phyloP scores from a whole-genome alignment of 2,329 filamentous ascomycete species.

The Paecilomyces sp. region DNA sequence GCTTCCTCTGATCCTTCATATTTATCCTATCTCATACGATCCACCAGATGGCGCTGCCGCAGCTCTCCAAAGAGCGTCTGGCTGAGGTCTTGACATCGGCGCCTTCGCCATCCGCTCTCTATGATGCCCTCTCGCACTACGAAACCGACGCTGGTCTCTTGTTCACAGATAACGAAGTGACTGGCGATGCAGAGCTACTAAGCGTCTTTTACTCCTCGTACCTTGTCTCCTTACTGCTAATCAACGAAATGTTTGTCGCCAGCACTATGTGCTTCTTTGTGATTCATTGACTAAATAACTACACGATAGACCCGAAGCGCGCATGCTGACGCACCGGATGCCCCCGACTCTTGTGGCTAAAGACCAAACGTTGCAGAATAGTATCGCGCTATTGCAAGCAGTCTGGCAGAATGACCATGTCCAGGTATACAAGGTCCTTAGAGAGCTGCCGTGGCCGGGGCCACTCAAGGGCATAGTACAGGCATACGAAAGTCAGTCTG shows the following conservation, averaged over 20 bases:
- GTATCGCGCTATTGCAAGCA: slow-evolving; percentile 27
- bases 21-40: background rate
- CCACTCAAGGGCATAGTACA: slow-evolving; percentile 21
- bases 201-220: slow-evolving; percentile 33
- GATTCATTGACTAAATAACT: slow-evolving; percentile 2
- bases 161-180: slow-evolving; percentile 12
- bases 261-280: slow-evolving; percentile 8
- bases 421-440: slow-evolving; percentile 27
- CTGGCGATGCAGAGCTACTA: slow-evolving; percentile 20
- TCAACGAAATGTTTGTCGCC: slow-evolving; percentile 26
- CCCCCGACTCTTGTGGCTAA: slow-evolving; percentile 20
- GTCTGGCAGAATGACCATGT: slow-evolving; percentile 31
- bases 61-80: slow-evolving; percentile 24
- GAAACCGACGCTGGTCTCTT: slow-evolving; percentile 27
- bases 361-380: slow-evolving; percentile 27
- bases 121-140: slow-evolving; percentile 25
- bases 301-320: slow-evolving; percentile 29
- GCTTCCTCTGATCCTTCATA: background rate
- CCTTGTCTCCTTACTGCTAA: slow-evolving; percentile 32
- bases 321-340: slow-evolving; percentile 29
- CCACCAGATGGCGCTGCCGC: slow-evolving; percentile 20
- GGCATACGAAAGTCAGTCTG: slow-evolving; percentile 26
- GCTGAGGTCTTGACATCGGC: slow-evolving; percentile 19
- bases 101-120: slow-evolving; percentile 25
- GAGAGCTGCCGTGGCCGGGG: slow-evolving; percentile 27